phyloP scores from a whole-genome alignment of 2,329 filamentous ascomycete species.

The Penicillium sp. region DNA sequence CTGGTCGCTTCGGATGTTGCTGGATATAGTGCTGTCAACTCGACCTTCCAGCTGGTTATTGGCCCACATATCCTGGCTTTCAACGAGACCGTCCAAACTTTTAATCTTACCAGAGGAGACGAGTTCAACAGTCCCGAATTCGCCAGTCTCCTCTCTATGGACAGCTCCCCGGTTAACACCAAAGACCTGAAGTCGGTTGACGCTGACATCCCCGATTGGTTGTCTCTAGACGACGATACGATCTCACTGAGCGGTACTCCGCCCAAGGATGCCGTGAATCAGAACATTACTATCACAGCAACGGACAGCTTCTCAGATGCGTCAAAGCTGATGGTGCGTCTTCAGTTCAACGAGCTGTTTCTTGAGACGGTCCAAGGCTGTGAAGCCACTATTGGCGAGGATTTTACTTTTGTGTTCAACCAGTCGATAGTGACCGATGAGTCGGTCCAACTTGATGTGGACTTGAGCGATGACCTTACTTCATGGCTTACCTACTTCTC shows the following conservation, averaged over 20 bases:
- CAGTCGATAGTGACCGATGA: slow-evolving; percentile 45
- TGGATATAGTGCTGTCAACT: slow-evolving; percentile 71
- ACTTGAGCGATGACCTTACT: slow-evolving; percentile 46
- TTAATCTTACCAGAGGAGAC: slow-evolving; percentile 62
- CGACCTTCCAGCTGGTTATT: slow-evolving; percentile 73
- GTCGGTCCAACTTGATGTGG: slow-evolving; percentile 49
- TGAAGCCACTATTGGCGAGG: slow-evolving; percentile 54
- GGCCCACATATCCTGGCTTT: slow-evolving; percentile 72
- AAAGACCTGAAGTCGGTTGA: slow-evolving; percentile 58
- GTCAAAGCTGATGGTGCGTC: slow-evolving; percentile 60
- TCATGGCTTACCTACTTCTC: slow-evolving; percentile 57
- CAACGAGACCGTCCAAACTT: slow-evolving; percentile 57
- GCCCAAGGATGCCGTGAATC: slow-evolving; percentile 60
- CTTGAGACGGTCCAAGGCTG: slow-evolving; percentile 48
- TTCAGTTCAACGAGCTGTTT: slow-evolving; percentile 52
- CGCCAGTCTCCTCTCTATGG: slow-evolving; percentile 58
- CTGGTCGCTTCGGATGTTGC: slow-evolving; percentile 78
- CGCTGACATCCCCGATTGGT: slow-evolving; percentile 68
- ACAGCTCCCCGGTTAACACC: slow-evolving; percentile 56
- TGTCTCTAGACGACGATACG: slow-evolving; percentile 66
- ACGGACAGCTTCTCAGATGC: slow-evolving; percentile 64
- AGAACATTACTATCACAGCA: slow-evolving; percentile 66
- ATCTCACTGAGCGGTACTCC: slow-evolving; percentile 69
- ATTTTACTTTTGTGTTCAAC: slow-evolving; percentile 55
- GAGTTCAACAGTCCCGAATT: slow-evolving; percentile 60